These are phyloP conservation scores for Tetradesmus obliquus DNA, from an alignment of 139 green algal species.

Conservation along the genomic window DNA sequence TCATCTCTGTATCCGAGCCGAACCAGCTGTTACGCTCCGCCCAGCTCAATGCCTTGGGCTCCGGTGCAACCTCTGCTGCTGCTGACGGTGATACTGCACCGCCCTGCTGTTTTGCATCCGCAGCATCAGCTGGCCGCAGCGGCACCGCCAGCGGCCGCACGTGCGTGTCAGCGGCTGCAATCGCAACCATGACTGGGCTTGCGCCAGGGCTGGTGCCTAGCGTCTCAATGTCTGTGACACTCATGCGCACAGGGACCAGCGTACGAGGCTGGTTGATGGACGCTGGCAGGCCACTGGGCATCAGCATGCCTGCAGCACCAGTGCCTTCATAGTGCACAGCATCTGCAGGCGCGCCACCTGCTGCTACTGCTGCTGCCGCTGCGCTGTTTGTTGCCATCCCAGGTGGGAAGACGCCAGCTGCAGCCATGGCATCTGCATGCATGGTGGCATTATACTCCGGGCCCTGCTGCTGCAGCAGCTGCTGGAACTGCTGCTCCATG, in stretches of 20 bases:
- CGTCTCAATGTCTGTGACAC: background rate
- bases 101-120: background rate
- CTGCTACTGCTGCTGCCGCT: background rate
- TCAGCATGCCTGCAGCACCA: background rate
- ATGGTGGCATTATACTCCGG: background rate
- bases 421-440: background rate
- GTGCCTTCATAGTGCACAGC: background rate
- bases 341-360: background rate
- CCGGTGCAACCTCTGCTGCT: constrained; percentile 21
- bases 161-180: background rate
- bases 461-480: constrained; percentile 18
- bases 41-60: constrained; percentile 39
- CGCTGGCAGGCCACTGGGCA: constrained; percentile 7
- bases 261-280: background rate
- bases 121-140: background rate
- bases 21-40: constrained; percentile 47
- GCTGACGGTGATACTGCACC: constrained; percentile 13
- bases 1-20: constrained; percentile 44
- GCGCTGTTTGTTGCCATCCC: background rate
- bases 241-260: constrained; percentile 9
- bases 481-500: constrained; percentile 67
- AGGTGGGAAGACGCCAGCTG: background rate
- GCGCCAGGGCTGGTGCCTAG: background rate
- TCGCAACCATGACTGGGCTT: constrained; percentile 28
- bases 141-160: background rate